phyloP scores from a whole-genome alignment of 192 early-diverging fungal genomes.

The Coemansia sp. region DNA sequence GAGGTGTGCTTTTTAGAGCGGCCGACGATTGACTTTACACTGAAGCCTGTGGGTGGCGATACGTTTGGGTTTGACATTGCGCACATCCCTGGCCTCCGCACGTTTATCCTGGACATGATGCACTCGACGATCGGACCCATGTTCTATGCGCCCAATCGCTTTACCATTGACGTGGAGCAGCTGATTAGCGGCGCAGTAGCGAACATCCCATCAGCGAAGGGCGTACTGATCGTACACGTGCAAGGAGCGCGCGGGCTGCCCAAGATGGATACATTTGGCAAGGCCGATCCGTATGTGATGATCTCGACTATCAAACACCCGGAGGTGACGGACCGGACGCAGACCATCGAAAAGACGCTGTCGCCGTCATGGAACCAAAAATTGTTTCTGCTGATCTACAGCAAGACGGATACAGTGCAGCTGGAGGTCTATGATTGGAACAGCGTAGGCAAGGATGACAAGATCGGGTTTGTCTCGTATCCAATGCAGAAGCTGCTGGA shows the following conservation, averaged over 20 bases:
- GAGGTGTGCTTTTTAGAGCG: constrained; percentile 81
- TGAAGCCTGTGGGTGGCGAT: constrained; percentile 87
- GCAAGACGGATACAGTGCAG: constrained; percentile 68
- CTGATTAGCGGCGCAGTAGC: constrained; percentile 70
- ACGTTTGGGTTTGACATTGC: constrained; percentile 84
- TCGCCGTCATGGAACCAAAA: constrained; percentile 89
- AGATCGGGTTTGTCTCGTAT: constrained; percentile 50
- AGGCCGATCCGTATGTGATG: constrained; percentile 83
- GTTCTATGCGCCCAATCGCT: constrained; percentile 83
- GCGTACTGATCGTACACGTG: constrained; percentile 80
- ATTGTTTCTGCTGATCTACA: constrained; percentile 71
- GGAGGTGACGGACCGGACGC: constrained; percentile 62
- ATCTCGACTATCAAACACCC: constrained; percentile 70
- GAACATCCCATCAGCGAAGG: constrained; percentile 70
- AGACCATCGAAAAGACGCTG: constrained; percentile 67
- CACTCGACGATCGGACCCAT: constrained; percentile 73
- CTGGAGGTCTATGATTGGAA: constrained; percentile 86
- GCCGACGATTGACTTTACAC: constrained; percentile 85
- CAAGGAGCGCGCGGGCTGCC: constrained; percentile 77
- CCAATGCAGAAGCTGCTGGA: constrained; percentile 54
- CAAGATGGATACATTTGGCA: constrained; percentile 85
- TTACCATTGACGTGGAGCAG: constrained; percentile 74
- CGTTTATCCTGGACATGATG: constrained; percentile 72
- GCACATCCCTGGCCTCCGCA: constrained; percentile 80
- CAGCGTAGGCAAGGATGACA: constrained; percentile 68